Percentiles rank a stretch among this genome's conserved stretches.
phyloP scores from a whole-genome alignment of 1,284 basidiomycete genomes.

The Fistulina hepatica region DNA sequence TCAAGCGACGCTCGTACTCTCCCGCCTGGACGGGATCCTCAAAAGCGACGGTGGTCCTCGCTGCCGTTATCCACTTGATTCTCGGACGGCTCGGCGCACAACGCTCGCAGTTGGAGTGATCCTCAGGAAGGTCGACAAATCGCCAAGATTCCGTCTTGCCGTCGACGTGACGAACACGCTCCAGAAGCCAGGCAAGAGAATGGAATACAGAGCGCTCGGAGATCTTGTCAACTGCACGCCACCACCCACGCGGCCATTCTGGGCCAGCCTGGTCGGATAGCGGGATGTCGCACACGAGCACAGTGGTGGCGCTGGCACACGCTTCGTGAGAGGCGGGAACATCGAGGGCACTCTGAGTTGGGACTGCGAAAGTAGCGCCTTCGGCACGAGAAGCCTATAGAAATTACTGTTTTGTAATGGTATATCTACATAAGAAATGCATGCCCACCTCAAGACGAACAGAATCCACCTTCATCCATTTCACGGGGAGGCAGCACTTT shows the following conservation, averaged over 20 bases:
- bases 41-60: slow-evolving; percentile 46
- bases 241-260: slow-evolving; percentile 68
- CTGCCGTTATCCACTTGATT: slow-evolving; percentile 57
- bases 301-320: slow-evolving; percentile 64
- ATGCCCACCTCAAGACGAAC: slow-evolving; percentile 45
- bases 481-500: slow-evolving; percentile 46
- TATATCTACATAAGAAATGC: neutral
- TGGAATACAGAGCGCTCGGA: slow-evolving; percentile 77
- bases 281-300: slow-evolving; percentile 69
- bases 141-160: slow-evolving; percentile 56
- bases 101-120: slow-evolving; percentile 45
- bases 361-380: slow-evolving; percentile 59
- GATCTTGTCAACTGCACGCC: slow-evolving; percentile 77
- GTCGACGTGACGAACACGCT: slow-evolving; percentile 68
- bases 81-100: slow-evolving; percentile 75
- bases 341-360: slow-evolving; percentile 40
- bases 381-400: slow-evolving; percentile 40
- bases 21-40: slow-evolving; percentile 82
- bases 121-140: slow-evolving; percentile 29
- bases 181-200: slow-evolving; percentile 76
- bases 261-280: slow-evolving; percentile 55
- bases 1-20: slow-evolving; percentile 79
- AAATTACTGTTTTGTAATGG: neutral
- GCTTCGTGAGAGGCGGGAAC: slow-evolving; percentile 46
- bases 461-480: slow-evolving; percentile 44